Percentiles rank a stretch among this genome's conserved stretches.
phyloP scores from a whole-genome alignment of 2,329 filamentous ascomycete species.

The Dactylonectria macrodidyma region DNA sequence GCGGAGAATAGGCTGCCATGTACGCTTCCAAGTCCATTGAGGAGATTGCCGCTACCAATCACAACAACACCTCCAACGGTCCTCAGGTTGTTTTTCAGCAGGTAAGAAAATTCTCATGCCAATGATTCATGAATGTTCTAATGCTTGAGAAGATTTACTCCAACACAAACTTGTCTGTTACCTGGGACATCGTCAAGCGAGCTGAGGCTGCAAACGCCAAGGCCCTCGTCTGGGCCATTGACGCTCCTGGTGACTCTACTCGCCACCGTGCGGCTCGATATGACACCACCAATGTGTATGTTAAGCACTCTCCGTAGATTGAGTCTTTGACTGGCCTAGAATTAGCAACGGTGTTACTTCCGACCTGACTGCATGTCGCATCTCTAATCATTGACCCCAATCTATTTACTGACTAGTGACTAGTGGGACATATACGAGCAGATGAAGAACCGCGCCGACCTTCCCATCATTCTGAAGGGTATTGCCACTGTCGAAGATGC shows the following conservation, averaged over 20 bases:
- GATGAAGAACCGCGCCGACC: constrained; percentile 51
- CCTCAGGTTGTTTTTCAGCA: constrained; percentile 53
- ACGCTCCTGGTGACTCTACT: constrained; percentile 44
- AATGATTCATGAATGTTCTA: not conserved
- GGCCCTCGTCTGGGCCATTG: constrained; percentile 57
- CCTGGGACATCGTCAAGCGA: constrained; percentile 51
- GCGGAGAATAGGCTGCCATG: constrained; percentile 41
- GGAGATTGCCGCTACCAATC: constrained; percentile 50
- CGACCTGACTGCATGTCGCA: constrained; percentile 36
- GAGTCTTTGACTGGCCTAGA: constrained; percentile 10
- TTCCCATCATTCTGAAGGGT: constrained; percentile 57
- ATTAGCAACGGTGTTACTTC: constrained; percentile 42
- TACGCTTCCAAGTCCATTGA: constrained; percentile 54
- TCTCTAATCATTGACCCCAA: too few species aligned
- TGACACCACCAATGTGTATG: constrained; percentile 45
- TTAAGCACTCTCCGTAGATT: not conserved
- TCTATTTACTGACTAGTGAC: not conserved
- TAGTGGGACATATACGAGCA: constrained; percentile 47
- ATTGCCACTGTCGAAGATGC: constrained; percentile 57
- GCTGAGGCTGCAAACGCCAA: constrained; percentile 53
- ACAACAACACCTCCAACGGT: constrained; percentile 43
- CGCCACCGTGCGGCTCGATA: constrained; percentile 46
- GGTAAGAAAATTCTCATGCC: constrained; percentile 25
- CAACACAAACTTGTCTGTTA: constrained; percentile 51
- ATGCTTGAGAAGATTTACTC: constrained; percentile 47